Evolutionary conservation across 2,329 filamentous ascomycete species (phyloP).

Genomic region (Lasiodiplodia sp.): DNA sequence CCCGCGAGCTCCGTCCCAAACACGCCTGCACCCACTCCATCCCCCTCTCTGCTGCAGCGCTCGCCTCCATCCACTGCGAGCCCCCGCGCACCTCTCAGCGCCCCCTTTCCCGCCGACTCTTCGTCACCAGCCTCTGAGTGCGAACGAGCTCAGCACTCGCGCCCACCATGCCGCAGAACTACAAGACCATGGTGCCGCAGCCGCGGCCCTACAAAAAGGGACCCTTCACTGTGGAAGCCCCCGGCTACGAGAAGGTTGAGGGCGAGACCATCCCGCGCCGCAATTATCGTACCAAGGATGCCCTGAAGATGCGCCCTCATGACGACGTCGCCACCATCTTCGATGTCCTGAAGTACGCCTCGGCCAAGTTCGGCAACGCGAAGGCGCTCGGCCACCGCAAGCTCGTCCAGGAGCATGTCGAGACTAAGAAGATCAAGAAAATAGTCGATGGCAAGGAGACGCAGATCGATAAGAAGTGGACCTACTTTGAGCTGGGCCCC

Average conservation of each 20-base stretch:
- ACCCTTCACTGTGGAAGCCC: slow-evolving; percentile 77
- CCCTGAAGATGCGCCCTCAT: slow-evolving; percentile 69
- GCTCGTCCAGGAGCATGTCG: slow-evolving; percentile 78
- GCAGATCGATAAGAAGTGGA: slow-evolving; percentile 90
- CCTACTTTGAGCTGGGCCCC: slow-evolving; percentile 81
- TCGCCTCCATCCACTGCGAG: slow-evolving; percentile 1
- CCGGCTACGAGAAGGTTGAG: slow-evolving; percentile 71
- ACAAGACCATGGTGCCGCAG: slow-evolving; percentile 58
- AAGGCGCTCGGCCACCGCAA: slow-evolving; percentile 70
- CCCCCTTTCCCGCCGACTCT: slow-evolving; percentile 2
- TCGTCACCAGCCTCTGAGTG: slow-evolving; percentile 17
- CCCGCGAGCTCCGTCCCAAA: slow-evolving; percentile 9
- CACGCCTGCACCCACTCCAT: neutral
- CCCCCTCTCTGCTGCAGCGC: neutral
- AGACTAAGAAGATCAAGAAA: slow-evolving; percentile 91
- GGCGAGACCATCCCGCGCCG: slow-evolving; percentile 87
- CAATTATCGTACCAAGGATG: slow-evolving; percentile 74
- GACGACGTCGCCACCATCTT: slow-evolving; percentile 78
- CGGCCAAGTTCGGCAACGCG: slow-evolving; percentile 62
- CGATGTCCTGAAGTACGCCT: slow-evolving; percentile 77
- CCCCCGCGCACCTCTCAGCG: neutral
- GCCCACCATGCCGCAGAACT: slow-evolving; percentile 48
- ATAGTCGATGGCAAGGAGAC: slow-evolving; percentile 79
- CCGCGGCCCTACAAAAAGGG: slow-evolving; percentile 65
- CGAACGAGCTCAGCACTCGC: slow-evolving; percentile 20